These are phyloP conservation scores for Bipolaris cookei DNA, from an alignment of 2,329 filamentous ascomycete genomes.

Conservation along the genomic window DNA sequence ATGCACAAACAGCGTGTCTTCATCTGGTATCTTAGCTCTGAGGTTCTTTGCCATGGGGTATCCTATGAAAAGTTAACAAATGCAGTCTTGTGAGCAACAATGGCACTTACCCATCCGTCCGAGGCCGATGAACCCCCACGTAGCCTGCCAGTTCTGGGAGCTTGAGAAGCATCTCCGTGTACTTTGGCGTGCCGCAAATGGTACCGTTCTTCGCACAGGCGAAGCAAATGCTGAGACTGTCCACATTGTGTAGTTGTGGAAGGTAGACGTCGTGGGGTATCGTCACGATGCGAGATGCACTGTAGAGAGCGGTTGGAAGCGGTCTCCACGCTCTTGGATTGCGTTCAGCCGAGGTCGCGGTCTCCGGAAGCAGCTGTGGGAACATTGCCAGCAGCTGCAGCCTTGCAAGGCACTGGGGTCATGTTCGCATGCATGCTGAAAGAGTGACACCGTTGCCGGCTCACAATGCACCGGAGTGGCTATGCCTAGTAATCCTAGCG, in stretches of 20 bases:
- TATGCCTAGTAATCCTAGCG: conserved; percentile 11
- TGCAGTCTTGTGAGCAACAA: conserved; percentile 29
- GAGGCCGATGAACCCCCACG: conserved; percentile 60
- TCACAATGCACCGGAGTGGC: conserved; percentile 6
- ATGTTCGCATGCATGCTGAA: conserved; percentile 12
- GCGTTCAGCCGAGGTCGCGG: conserved; percentile 44
- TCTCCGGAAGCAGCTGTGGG: conserved; percentile 16
- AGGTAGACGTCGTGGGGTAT: conserved; percentile 22
- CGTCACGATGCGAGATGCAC: conserved; percentile 26
- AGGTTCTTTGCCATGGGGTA: conserved; percentile 77
- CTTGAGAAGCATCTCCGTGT: conserved; percentile 54
- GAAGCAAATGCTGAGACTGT: conserved; percentile 36
- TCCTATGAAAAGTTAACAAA: conserved; percentile 49
- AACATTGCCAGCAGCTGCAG: conserved; percentile 7
- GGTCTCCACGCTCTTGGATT: conserved; percentile 40
- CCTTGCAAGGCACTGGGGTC: conserved; percentile 5
- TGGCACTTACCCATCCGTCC: conserved; percentile 56
- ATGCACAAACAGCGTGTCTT: conserved; percentile 68
- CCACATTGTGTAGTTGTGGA: conserved; percentile 36
- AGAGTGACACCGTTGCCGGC: neutral
- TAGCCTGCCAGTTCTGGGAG: conserved; percentile 50
- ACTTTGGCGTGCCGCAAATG: conserved; percentile 25
- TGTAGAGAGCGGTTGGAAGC: conserved; percentile 37
- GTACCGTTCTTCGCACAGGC: conserved; percentile 34
- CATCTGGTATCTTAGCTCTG: conserved; percentile 67